These are phyloP conservation scores for Tanacetum coccineum DNA, from an alignment of 129 eudicot species.

Conservation along the genomic window DNA sequence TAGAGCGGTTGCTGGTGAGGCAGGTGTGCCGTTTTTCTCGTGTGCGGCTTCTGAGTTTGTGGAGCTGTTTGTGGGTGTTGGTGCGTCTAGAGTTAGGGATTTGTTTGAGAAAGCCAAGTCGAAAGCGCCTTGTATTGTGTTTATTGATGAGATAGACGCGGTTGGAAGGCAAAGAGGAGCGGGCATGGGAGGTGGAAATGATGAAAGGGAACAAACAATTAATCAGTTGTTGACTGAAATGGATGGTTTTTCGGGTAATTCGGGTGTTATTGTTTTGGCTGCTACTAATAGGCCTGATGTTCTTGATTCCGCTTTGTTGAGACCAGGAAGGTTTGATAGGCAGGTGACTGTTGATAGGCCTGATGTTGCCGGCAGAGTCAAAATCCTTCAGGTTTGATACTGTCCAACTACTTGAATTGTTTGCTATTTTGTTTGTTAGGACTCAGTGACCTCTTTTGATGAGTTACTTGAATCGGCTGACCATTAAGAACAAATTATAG, in stretches of 20 bases:
- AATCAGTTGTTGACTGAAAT: conserved; percentile 97
- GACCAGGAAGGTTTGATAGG: conserved; percentile 95
- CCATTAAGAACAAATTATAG: not conserved
- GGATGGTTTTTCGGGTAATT: conserved; percentile 92
- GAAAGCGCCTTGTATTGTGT: conserved; percentile 92
- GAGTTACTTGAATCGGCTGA: not conserved
- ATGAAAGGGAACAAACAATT: conserved; percentile 95
- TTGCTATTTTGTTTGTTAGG: no score
- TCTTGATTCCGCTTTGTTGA: conserved; percentile 94
- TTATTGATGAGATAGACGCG: conserved; percentile 95
- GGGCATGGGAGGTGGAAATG: conserved; percentile 97
- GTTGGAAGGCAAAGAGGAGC: conserved; percentile 99
- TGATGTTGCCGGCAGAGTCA: conserved; percentile 97
- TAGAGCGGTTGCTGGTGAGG: conserved; percentile 90
- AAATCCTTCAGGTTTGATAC: conserved; percentile 79
- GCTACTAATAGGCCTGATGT: conserved; percentile 97
- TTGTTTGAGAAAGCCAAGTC: conserved; percentile 86
- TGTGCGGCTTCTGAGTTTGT: conserved; percentile 95
- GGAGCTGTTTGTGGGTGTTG: conserved; percentile 93
- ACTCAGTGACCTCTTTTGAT: not conserved
- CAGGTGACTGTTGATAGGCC: conserved; percentile 96
- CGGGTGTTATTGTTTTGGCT: conserved; percentile 96
- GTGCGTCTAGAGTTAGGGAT: conserved; percentile 94
- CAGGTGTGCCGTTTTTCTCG: conserved; percentile 88
- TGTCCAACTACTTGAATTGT: not conserved